Conservation (phyloP, 257 asterid genomes). For the Echium plantagineum region DNA sequence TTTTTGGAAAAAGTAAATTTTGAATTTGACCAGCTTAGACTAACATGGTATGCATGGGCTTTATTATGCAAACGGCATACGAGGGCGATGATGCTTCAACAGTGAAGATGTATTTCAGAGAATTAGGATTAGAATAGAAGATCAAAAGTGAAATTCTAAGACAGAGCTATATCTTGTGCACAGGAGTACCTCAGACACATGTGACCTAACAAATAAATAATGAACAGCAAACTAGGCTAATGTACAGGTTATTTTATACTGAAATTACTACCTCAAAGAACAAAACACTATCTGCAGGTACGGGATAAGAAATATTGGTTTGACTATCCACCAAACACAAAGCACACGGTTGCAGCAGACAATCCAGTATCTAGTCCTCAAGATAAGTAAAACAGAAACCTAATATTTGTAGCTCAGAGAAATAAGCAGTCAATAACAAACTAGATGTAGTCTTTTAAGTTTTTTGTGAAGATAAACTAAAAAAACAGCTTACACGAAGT, state of each 20-base stretch:
- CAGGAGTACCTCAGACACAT: neutral
- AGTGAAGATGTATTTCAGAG: too few relatives aligned
- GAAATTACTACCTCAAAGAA: slow-evolving; percentile 21
- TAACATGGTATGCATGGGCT: too few relatives aligned
- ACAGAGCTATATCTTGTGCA: neutral
- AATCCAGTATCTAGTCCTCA: slow-evolving; percentile 29
- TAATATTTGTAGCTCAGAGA: slow-evolving; percentile 19
- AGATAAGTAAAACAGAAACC: slow-evolving; percentile 43
- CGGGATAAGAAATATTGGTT: slow-evolving; percentile 44
- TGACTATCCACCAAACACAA: slow-evolving; percentile 82
- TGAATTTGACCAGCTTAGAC: too few relatives aligned
- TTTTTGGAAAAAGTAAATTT: too few relatives aligned
- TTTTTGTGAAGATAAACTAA: neutral
- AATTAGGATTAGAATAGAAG: too few relatives aligned
- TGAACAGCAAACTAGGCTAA: neutral
- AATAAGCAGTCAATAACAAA: slow-evolving; percentile 9
- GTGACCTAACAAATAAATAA: neutral
- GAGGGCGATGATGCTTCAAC: too few relatives aligned
- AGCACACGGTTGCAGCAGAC: slow-evolving; percentile 38
- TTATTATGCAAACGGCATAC: too few relatives aligned
- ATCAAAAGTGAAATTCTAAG: too few relatives aligned
- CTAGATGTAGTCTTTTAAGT: slow-evolving; percentile 3
- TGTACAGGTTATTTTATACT: neutral
- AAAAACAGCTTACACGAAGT: slow-evolving; percentile 47
- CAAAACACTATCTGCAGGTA: slow-evolving; percentile 39